A percentile compares a stretch with the other conserved stretches of the same genome.
phyloP scores from a whole-genome alignment of 805 yeast species.

The Candida pini region DNA sequence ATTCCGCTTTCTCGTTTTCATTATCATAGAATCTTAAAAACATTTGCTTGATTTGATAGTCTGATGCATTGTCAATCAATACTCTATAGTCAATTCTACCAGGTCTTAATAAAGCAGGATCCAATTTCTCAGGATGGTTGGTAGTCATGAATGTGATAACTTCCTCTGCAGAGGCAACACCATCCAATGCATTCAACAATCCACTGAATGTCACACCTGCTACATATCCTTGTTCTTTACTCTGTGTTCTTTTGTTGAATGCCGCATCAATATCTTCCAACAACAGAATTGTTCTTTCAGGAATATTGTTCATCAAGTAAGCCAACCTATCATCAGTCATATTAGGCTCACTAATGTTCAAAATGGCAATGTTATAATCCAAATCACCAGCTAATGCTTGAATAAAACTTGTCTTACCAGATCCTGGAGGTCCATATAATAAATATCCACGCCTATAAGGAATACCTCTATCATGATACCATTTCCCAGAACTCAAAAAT shows the following conservation, averaged over 20 bases:
- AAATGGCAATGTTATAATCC: constrained; percentile 90
- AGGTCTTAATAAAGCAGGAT: constrained; percentile 90
- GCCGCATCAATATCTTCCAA: constrained; percentile 97
- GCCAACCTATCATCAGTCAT: constrained; percentile 92
- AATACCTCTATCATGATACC: constrained; percentile 96
- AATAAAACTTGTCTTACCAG: constrained; percentile 92
- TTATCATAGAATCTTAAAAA: constrained; percentile 79
- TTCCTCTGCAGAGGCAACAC: constrained; percentile 96
- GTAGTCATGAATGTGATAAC: constrained; percentile 97
- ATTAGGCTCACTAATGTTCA: constrained; percentile 85
- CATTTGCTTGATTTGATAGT: constrained; percentile 75
- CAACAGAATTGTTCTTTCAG: constrained; percentile 77
- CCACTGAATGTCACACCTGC: constrained; percentile 97
- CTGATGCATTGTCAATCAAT: constrained; percentile 80
- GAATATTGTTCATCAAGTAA: constrained; percentile 94
- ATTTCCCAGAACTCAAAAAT: constrained; percentile 70
- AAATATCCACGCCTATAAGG: constrained; percentile 95
- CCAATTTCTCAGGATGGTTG: constrained; percentile 90
- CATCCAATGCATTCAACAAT: constrained; percentile 87
- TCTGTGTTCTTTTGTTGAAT: constrained; percentile 73
- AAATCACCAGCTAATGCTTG: constrained; percentile 96
- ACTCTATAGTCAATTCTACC: constrained; percentile 89
- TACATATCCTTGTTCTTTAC: constrained; percentile 67
- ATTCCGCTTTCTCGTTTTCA: constrained; percentile 47
- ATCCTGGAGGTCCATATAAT: constrained; percentile 95